These are phyloP conservation scores for Leccinum truebloodii DNA, from an alignment of 768 basidiomycete genomes.

Conservation along the genomic window DNA sequence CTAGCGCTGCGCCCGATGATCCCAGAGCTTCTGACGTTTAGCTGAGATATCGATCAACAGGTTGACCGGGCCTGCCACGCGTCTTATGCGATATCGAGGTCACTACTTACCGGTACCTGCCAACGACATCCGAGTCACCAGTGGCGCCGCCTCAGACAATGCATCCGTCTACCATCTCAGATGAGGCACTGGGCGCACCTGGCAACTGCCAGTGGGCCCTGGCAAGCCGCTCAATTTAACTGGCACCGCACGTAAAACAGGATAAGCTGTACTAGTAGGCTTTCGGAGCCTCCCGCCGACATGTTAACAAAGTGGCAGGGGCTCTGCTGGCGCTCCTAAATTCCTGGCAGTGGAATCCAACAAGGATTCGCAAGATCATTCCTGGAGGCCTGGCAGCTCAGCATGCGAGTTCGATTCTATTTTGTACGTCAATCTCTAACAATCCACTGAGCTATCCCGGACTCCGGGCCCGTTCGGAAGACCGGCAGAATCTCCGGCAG, in stretches of 20 bases:
- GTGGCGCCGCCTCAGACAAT: too few species aligned
- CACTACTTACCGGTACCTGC: neutral
- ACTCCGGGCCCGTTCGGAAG: neutral
- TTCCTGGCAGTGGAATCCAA: neutral
- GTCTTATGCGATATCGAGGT: too few species aligned
- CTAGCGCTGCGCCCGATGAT: too few species aligned
- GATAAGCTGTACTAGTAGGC: neutral
- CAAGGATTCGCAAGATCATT: neutral
- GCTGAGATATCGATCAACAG: too few species aligned
- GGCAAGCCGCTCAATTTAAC: neutral
- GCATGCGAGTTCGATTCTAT: neutral
- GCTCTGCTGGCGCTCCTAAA: neutral
- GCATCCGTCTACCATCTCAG: neutral
- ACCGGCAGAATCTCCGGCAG: neutral
- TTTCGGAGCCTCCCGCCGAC: too few species aligned
- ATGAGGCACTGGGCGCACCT: neutral
- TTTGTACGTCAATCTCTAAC: neutral
- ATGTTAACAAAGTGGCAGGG: neutral
- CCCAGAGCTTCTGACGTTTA: too few species aligned
- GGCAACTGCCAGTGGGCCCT: neutral
- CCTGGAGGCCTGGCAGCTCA: neutral
- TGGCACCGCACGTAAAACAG: neutral
- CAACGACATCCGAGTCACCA: neutral
- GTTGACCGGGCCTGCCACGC: too few species aligned
- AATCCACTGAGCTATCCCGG: neutral